Conservation (phyloP, 1,284 basidiomycete genomes). For the Coriolopsis trogii region DNA sequence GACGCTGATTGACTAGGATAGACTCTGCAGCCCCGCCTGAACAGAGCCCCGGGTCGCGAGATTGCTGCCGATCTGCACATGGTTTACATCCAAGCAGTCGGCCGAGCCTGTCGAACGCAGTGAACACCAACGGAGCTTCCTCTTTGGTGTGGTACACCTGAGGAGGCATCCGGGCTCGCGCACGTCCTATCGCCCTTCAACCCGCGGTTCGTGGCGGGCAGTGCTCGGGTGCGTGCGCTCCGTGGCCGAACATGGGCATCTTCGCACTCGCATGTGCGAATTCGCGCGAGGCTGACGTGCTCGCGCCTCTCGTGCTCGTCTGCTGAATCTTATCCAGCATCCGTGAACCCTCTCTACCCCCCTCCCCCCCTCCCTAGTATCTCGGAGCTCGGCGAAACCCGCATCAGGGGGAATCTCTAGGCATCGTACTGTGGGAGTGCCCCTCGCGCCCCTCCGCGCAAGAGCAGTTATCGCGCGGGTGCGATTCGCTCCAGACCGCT, state of each 20-base stretch:
- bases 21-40: not conserved
- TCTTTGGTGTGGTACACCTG: too few relatives aligned
- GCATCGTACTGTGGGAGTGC: not conserved
- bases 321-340: too few relatives aligned
- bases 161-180: too few relatives aligned
- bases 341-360: too few relatives aligned
- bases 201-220: not conserved
- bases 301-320: not conserved
- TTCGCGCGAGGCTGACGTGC: not conserved
- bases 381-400: not conserved
- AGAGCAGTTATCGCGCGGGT: not conserved
- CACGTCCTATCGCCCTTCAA: not conserved
- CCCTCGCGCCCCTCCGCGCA: not conserved
- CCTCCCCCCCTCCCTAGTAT: too few relatives aligned
- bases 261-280: not conserved
- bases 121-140: too few relatives aligned
- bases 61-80: not conserved
- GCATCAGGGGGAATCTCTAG: not conserved
- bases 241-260: not conserved
- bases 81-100: not conserved
- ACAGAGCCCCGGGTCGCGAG: not conserved
- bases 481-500: not conserved
- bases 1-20: not conserved
- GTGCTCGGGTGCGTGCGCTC: not conserved
- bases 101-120: not conserved